Conservation (phyloP, 148 eudicot genomes). For the Rhododendron molle region DNA sequence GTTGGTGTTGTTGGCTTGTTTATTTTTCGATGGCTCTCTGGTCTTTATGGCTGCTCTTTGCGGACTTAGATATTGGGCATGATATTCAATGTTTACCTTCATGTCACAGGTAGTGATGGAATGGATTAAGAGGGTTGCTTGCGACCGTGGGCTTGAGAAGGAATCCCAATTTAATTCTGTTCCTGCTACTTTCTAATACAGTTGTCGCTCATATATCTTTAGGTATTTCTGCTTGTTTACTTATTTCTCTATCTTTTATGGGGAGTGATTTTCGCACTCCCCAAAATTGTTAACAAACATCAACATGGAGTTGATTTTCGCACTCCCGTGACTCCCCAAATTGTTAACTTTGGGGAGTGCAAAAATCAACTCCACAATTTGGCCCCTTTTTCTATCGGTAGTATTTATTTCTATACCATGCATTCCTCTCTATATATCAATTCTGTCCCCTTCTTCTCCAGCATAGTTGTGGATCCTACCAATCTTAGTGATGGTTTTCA, state of each 20-base stretch:
- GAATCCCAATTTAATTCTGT: no score
- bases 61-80: neutral
- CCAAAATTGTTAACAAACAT: no score
- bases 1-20: neutral
- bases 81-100: neutral
- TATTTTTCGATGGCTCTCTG: neutral
- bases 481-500: conserved; percentile 74
- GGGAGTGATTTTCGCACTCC: no score
- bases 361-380: no score
- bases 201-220: neutral
- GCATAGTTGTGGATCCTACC: conserved; percentile 88
- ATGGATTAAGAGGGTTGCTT: conserved; percentile 53
- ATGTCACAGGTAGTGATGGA: conserved; percentile 32
- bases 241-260: neutral
- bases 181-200: neutral
- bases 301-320: no score
- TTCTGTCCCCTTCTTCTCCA: conserved; percentile 27
- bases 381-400: neutral
- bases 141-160: conserved; percentile 23
- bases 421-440: neutral
- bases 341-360: no score
- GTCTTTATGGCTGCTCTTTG: neutral
- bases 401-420: neutral
- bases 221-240: neutral
- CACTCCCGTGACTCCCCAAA: no score